Percentiles rank a stretch among this genome's conserved stretches.
Evolutionary conservation across 2,329 filamentous ascomycete genomes (phyloP).

Genomic region (Aphanoascus verrucosus): DNA sequence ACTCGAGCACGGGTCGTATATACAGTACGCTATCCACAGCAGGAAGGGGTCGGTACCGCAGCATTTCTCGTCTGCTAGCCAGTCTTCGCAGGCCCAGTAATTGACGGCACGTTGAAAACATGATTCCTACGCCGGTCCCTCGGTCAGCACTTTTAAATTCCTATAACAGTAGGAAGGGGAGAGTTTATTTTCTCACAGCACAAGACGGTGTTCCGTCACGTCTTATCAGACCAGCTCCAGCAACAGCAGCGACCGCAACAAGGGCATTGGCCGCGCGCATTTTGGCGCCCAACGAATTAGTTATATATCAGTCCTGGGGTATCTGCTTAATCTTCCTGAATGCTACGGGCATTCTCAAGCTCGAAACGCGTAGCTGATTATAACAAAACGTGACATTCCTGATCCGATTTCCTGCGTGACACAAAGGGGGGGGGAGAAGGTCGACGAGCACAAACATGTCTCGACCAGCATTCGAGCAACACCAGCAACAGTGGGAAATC

Average conservation of each 20-base stretch:
- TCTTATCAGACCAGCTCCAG: not conserved
- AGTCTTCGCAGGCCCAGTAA: not conserved
- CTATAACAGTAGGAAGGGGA: not conserved
- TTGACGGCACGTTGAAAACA: slow-evolving; percentile 2
- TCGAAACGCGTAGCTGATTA: too few relatives aligned
- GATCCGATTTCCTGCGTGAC: too few relatives aligned
- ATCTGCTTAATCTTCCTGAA: not conserved
- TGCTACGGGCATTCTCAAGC: too few relatives aligned
- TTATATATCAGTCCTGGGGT: not conserved
- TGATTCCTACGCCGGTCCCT: not conserved
- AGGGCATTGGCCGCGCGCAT: not conserved
- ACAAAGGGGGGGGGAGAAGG: too few relatives aligned
- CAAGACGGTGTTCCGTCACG: not conserved
- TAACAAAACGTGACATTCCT: too few relatives aligned
- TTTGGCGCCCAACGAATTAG: not conserved
- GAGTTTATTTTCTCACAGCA: not conserved
- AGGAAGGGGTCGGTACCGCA: not conserved
- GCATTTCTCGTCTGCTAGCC: not conserved
- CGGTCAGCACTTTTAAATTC: not conserved
- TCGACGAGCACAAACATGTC: too few relatives aligned
- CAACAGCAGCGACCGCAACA: not conserved
- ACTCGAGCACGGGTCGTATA: not conserved
- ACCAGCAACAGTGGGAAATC: too few relatives aligned
- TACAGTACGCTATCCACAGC: not conserved
- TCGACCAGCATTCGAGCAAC: too few relatives aligned